A percentile compares a stretch with the other conserved stretches of the same genome.
These are phyloP conservation scores for Pseudoperonospora humuli DNA, from an alignment of 352 stramenopile species.

Conservation along the genomic window DNA sequence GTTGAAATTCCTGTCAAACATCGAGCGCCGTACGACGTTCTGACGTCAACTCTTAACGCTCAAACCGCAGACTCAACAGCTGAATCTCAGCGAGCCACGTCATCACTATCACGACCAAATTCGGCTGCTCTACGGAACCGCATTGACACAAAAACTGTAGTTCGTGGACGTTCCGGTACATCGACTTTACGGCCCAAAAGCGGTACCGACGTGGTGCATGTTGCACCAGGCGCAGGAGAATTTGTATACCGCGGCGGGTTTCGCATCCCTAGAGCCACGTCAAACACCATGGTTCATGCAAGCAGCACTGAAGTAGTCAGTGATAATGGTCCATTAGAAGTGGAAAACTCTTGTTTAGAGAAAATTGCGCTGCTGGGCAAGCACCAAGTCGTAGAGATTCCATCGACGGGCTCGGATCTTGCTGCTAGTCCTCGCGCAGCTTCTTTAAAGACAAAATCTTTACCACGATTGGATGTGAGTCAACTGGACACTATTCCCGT, in stretches of 20 bases:
- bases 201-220: constrained; percentile 25
- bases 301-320: constrained; percentile 14
- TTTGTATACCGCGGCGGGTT: constrained; percentile 59
- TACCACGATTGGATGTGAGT: constrained; percentile 31
- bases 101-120: constrained; percentile 2
- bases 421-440: constrained; percentile 35
- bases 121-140: constrained; percentile 21
- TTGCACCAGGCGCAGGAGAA: constrained; percentile 34
- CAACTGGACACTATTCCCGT: neutral
- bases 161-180: constrained; percentile 37
- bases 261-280: constrained; percentile 32
- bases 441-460: constrained; percentile 39
- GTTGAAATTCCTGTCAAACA: too few relatives aligned
- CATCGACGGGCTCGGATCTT: neutral
- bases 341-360: constrained; percentile 34
- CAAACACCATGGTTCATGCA: constrained; percentile 2
- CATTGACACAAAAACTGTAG: constrained; percentile 43
- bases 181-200: constrained; percentile 26
- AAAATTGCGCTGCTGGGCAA: constrained; percentile 34
- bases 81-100: constrained; percentile 32
- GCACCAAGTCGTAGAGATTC: constrained; percentile 21
- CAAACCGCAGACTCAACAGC: too few relatives aligned
- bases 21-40: too few relatives aligned
- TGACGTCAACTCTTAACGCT: too few relatives aligned
- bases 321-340: constrained; percentile 6